Base-by-base conservation (phyloP, 2,329 filamentous ascomycete genomes). In the Colletotrichum plurivorum region DNA sequence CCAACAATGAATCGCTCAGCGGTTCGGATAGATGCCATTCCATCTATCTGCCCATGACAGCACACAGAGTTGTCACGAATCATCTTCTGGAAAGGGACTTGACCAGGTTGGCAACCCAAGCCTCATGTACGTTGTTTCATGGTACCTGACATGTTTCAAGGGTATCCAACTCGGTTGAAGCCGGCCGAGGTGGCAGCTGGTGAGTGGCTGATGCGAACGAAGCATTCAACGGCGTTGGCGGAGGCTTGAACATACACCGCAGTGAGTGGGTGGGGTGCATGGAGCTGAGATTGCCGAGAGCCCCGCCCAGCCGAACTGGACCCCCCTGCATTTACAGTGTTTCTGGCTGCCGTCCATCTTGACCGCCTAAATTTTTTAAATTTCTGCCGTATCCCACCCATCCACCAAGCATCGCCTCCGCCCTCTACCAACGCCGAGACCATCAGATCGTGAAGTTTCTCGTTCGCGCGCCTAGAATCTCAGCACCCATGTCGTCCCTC, bases 401-500 rank as follows among this genome's bases (percentile, higher is more conserved):
- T 20, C 55, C 56, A 15, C 52, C 22, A 60, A 36, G 39, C 45
- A 49, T 65, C 36, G n/a, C 49, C 63, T 41, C 27, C 22, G 64
- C 53, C 46, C 55, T 48, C 20, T 22, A 53, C 16, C 39, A 36
- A 16, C 56, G 39, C 20, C n/a, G 2, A 20, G 13, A 43, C 13
- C 15, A 61, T 10, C 16, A 18, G 36, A 45, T 54, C 49, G 46
- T 25, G 49, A 13, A 41, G 20, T 8, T 22, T 31, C 31, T 25
- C 18, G 46, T 3, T n/a, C 41, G 10, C 27, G 39, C 16, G 4
- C 18, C 63, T 8, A 39, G 31, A 27, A 46, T 18, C 25, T 46
- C 36, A 46, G 52, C 13, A 36, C 74, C 48, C 39, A 87, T 89
- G 87, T 89, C 88, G 3, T 75, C 74, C 45, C 85, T 90, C 80